Conservation (phyloP, 2,329 filamentous ascomycete species). For the Fusarium albosuccineum region DNA sequence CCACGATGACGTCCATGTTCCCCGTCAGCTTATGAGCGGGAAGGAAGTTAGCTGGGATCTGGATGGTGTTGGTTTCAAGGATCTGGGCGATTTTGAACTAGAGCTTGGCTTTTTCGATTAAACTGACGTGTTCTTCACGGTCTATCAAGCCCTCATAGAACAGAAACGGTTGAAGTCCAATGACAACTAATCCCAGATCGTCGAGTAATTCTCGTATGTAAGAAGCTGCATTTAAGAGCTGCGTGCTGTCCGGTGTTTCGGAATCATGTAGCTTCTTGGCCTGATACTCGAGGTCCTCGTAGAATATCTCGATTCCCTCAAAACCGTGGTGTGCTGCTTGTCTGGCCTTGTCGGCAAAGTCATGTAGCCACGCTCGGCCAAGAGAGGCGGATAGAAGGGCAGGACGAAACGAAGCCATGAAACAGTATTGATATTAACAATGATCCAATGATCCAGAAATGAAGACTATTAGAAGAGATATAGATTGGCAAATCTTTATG, state of each 20-base stretch:
- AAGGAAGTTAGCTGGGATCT: constrained; percentile 78
- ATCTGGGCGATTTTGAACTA: constrained; percentile 73
- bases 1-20: constrained; percentile 67
- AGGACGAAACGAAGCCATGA: constrained; percentile 9
- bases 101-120: constrained; percentile 76
- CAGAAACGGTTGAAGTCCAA: constrained; percentile 80
- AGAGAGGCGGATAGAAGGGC: constrained; percentile 26
- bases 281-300: constrained; percentile 76
- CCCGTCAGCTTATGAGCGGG: constrained; percentile 58
- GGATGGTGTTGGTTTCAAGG: constrained; percentile 76
- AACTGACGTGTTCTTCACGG: constrained; percentile 69
- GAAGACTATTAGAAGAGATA: no score
- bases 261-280: constrained; percentile 58
- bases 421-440: no score
- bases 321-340: constrained; percentile 63
- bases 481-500: no score
- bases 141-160: constrained; percentile 80
- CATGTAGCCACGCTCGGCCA: constrained; percentile 59
- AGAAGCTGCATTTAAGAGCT: constrained; percentile 67
- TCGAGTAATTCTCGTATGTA: constrained; percentile 68
- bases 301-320: constrained; percentile 77
- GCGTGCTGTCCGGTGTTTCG: constrained; percentile 44
- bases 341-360: constrained; percentile 73
- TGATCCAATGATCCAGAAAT: no score
- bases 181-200: constrained; percentile 65